A percentile compares a stretch with the other conserved stretches of the same genome.
These are phyloP conservation scores for Starmerella powellii DNA, from an alignment of 805 yeast genomes.

Conservation along the genomic window DNA sequence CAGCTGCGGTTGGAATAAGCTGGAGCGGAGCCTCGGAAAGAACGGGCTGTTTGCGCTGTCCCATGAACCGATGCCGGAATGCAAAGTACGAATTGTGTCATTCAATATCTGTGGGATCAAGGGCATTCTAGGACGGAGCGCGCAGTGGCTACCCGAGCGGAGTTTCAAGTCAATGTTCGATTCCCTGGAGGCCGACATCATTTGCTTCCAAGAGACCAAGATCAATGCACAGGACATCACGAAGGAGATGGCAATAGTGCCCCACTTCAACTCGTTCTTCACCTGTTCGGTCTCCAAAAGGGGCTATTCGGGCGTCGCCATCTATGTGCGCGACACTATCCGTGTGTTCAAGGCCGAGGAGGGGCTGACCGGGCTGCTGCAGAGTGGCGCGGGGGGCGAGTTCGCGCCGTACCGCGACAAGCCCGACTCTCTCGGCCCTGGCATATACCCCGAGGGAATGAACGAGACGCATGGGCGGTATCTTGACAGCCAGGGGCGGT, in stretches of 20 bases:
- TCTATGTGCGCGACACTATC: slow-evolving; percentile 47
- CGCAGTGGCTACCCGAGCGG: slow-evolving; percentile 61
- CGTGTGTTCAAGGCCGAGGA: slow-evolving; percentile 70
- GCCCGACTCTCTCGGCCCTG: not conserved
- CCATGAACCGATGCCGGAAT: not conserved
- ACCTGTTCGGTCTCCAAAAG: slow-evolving; percentile 54
- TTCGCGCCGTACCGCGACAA: slow-evolving; percentile 8
- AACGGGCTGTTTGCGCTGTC: no score
- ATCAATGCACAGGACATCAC: slow-evolving; percentile 41
- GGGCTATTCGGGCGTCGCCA: slow-evolving; percentile 89
- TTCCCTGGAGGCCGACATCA: slow-evolving; percentile 51
- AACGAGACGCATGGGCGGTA: slow-evolving; percentile 48
- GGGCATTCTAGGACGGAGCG: slow-evolving; percentile 71
- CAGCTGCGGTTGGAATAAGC: no score
- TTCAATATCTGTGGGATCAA: slow-evolving; percentile 37
- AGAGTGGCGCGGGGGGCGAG: slow-evolving; percentile 2
- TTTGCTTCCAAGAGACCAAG: slow-evolving; percentile 83
- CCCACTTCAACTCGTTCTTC: slow-evolving; percentile 52
- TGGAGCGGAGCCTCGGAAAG: no score
- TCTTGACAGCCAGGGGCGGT: slow-evolving; percentile 77
- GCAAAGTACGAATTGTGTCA: slow-evolving; percentile 7
- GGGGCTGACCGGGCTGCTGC: slow-evolving; percentile 64
- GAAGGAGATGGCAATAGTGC: slow-evolving; percentile 38
- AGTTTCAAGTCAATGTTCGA: slow-evolving; percentile 30
- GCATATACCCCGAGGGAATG: slow-evolving; percentile 13